phyloP scores from a whole-genome alignment of 805 yeast genomes.

The Yarrowia divulgata region DNA sequence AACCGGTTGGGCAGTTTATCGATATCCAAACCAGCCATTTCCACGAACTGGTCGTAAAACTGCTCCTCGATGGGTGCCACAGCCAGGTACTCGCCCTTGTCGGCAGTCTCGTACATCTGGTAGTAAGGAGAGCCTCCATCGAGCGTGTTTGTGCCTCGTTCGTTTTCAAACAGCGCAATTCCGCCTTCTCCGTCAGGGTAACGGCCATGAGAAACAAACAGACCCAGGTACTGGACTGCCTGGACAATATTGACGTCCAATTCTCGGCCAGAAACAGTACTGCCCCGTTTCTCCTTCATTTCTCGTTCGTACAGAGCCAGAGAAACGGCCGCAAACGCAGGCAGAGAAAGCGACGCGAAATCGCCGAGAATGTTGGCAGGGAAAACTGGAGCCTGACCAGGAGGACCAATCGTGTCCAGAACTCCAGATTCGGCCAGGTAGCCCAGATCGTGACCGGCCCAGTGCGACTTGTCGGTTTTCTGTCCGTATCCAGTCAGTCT shows the following conservation, averaged over 20 bases:
- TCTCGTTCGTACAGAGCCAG: slow-evolving; percentile 38
- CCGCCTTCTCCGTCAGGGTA: slow-evolving; percentile 32
- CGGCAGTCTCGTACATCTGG: slow-evolving; percentile 41
- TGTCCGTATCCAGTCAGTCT: slow-evolving; percentile 40
- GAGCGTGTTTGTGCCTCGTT: slow-evolving; percentile 41
- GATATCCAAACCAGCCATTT: slow-evolving; percentile 38
- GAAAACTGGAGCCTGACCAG: slow-evolving; percentile 40
- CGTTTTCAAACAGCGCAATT: slow-evolving; percentile 28
- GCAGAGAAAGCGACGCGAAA: slow-evolving; percentile 42
- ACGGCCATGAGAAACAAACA: slow-evolving; percentile 39
- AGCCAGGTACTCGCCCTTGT: slow-evolving; percentile 40
- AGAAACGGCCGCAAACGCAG: slow-evolving; percentile 41
- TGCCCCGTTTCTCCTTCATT: slow-evolving; percentile 23
- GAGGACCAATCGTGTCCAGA: slow-evolving; percentile 41
- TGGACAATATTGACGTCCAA: slow-evolving; percentile 42
- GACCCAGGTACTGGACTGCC: slow-evolving; percentile 41
- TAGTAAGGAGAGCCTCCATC: slow-evolving; percentile 43
- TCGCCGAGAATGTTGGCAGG: slow-evolving; percentile 43
- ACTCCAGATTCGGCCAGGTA: slow-evolving; percentile 42
- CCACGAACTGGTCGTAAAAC: slow-evolving; percentile 40
- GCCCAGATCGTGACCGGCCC: slow-evolving; percentile 41
- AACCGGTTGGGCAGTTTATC: slow-evolving; percentile 29
- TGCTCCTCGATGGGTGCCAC: slow-evolving; percentile 43
- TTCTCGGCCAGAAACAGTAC: slow-evolving; percentile 36
- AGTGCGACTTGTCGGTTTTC: slow-evolving; percentile 6